Percentiles rank a stretch among this genome's conserved stretches.
These are phyloP conservation scores for Echeveria elegans DNA, from an alignment of 164 flowering plant species.

Conservation along the genomic window DNA sequence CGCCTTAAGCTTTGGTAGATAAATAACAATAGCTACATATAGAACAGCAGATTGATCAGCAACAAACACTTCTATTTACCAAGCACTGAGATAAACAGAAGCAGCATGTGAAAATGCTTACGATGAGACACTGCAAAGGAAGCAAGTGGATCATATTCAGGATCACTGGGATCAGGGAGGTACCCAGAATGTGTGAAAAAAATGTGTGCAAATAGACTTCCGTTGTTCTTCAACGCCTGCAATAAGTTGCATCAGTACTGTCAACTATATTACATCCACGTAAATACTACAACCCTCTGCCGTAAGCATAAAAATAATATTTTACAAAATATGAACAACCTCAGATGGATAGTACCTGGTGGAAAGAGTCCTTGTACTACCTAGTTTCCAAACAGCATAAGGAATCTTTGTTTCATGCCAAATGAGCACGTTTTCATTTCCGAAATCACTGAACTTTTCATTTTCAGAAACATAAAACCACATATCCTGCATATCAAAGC, in stretches of 20 bases:
- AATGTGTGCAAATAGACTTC: constrained; percentile 77
- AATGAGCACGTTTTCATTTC: constrained; percentile 62
- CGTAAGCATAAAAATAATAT: no score
- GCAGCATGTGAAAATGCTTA: constrained; percentile 19
- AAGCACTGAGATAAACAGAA: neutral
- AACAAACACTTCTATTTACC: neutral
- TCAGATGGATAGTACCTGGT: constrained; percentile 64
- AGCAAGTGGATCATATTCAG: constrained; percentile 66
- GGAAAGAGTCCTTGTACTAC: constrained; percentile 53
- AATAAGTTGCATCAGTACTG: constrained; percentile 6
- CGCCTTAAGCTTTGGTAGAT: constrained; percentile 69
- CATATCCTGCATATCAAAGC: constrained; percentile 57
- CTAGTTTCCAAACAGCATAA: constrained; percentile 83
- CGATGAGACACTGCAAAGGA: constrained; percentile 72
- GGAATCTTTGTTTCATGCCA: constrained; percentile 95
- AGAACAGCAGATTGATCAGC: constrained; percentile 5
- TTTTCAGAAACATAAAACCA: constrained; percentile 82
- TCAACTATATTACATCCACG: neutral
- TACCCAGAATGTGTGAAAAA: constrained; percentile 91
- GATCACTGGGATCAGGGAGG: constrained; percentile 80
- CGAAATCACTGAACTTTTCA: constrained; percentile 71
- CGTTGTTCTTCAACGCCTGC: constrained; percentile 78
- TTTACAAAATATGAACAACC: constrained; percentile 27
- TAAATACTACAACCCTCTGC: neutral
- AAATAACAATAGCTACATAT: constrained; percentile 60